These are phyloP conservation scores for Cutaneotrichosporon sp. DNA, from an alignment of 1,284 basidiomycete genomes.

Conservation along the genomic window DNA sequence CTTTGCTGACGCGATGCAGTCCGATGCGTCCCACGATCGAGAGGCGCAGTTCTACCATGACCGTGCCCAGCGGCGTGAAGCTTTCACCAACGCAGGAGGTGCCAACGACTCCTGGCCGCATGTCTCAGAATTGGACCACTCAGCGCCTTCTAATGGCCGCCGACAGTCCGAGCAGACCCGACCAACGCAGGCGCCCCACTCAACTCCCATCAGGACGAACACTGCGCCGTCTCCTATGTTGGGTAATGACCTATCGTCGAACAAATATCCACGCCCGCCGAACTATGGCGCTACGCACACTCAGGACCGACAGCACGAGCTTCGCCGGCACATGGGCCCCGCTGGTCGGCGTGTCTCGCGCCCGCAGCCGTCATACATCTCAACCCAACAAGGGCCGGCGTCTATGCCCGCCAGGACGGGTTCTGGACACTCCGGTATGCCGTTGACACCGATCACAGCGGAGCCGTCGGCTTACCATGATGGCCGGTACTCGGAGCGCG, in stretches of 20 bases:
- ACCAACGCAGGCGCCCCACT: background rate
- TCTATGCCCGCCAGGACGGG: background rate
- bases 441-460: background rate
- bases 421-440: background rate
- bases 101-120: background rate
- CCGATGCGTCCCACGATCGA: background rate
- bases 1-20: background rate
- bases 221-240: background rate
- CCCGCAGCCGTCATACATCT: background rate
- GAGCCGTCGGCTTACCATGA: background rate
- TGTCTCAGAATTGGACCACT: no score
- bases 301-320: no score
- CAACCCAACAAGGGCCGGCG: background rate
- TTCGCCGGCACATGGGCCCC: background rate
- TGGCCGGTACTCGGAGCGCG: slow-evolving; percentile 22
- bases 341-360: background rate
- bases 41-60: background rate
- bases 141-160: background rate
- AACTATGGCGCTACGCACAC: background rate
- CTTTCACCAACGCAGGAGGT: background rate
- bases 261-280: background rate
- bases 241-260: background rate
- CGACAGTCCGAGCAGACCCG: background rate
- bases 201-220: background rate
- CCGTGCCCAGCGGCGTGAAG: background rate